Conservation (phyloP, 306 rosid genomes). For the Begonia masoniana region DNA sequence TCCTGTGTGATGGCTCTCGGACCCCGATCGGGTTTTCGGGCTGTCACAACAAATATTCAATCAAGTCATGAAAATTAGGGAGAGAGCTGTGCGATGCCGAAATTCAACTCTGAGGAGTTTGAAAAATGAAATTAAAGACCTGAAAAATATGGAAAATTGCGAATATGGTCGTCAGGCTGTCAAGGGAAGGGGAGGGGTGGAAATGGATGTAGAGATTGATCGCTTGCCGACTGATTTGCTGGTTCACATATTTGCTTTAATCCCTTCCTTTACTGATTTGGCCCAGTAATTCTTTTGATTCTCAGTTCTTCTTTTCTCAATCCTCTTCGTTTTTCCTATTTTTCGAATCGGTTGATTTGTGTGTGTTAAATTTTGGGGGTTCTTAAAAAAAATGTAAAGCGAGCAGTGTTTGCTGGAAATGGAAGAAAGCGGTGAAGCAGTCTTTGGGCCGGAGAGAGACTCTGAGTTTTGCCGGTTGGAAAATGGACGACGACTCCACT, state of each 20-base stretch:
- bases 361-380: not conserved
- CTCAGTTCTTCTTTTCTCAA: not conserved
- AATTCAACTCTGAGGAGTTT: not conserved
- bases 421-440: conserved; percentile 76
- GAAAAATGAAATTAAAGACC: not conserved
- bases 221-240: conserved; percentile 61
- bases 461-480: conserved; percentile 77
- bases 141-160: not conserved
- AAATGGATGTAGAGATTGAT: too few relatives aligned
- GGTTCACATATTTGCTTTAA: conserved; percentile 51
- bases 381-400: conserved; percentile 40
- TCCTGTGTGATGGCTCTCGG: too few relatives aligned
- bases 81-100: too few relatives aligned
- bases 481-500: too few relatives aligned
- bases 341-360: too few relatives aligned
- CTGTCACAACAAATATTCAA: too few relatives aligned
- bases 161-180: not conserved
- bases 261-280: conserved; percentile 80
- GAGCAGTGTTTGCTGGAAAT: conserved; percentile 75
- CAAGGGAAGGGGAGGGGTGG: too few relatives aligned
- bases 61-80: too few relatives aligned
- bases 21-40: too few relatives aligned
- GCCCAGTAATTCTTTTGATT: conserved; percentile 46
- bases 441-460: conserved; percentile 49
- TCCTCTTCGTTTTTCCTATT: not conserved